Evolutionary conservation across 2,329 filamentous ascomycete species (phyloP), one percentile per base, ranked within the genome.

Genomic region (Chalaropsis ovoidea): DNA sequence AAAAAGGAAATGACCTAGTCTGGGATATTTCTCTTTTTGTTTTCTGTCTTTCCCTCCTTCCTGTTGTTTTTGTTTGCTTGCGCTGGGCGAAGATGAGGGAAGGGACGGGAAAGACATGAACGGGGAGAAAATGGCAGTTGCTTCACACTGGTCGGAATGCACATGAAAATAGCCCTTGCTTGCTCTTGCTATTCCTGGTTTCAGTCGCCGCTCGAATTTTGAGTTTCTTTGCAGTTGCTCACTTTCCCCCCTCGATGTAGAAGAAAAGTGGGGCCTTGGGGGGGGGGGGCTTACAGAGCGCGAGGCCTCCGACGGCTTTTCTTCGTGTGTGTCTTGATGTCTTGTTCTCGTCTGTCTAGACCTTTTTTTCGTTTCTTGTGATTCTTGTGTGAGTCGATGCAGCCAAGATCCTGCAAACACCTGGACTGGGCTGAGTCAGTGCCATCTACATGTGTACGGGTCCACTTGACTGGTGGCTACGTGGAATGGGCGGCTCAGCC

Each of bases 261-360:
- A 58, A 39, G n/a, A 35, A n/a, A 58, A 58, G 54, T 39, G 54
- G 54, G 54, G 17, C 54, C 17, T n/a, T n/a, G 6, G 1, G 13
- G 24, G 3, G 5, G 27, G 27, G 15, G 54, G 54, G 27, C 54
- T 39, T 11, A 15, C 13, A 47, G 22, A n/a, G 11, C 41, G 45
- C 61, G 61, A 62, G 61, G 61, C 61, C 61, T 62, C 61, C 61
- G 45, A 49, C 22, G 11, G 7, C 24, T 39, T 62, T 24, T 52
- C n/a, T 27, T 17, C 17, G 19, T 1, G 19, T 49, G 47, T n/a
- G 47, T 49, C 15, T 43, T 45, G 19, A 17, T 62, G 42, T 13
- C 39, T 62, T 43, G 3, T 27, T 49, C 8, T 7, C 17, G n/a
- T 17, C 3, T 52, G 47, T 24, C 47, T 49, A 49, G 19, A 49